Conservation (phyloP, 163 green algal species). For the Chlorella variabilis region DNA sequence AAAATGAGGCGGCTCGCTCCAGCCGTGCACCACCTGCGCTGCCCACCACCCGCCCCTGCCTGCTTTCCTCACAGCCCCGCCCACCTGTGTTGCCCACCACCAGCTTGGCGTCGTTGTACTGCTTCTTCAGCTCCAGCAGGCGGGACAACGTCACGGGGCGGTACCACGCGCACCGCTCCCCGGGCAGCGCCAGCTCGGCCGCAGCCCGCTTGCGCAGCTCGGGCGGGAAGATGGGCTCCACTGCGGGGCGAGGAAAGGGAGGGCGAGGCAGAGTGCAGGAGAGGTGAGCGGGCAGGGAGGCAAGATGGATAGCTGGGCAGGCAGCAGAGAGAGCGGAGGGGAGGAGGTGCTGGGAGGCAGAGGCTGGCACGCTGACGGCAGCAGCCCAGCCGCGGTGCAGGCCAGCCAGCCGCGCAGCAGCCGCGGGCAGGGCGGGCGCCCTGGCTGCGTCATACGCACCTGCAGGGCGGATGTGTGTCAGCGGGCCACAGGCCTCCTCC, state of each 20-base stretch:
- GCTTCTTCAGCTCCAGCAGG: constrained; percentile 82
- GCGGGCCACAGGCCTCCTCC: constrained; percentile 6
- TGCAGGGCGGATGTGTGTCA: constrained; percentile 19
- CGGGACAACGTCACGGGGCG: constrained; percentile 77
- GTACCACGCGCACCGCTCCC: constrained; percentile 53
- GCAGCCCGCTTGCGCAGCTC: constrained; percentile 81
- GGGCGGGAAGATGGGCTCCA: constrained; percentile 94
- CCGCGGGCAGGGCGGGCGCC: no score
- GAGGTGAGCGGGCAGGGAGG: neutral
- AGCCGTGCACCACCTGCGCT: no score
- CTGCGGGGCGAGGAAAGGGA: neutral
- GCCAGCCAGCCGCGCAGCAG: no score
- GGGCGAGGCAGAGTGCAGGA: no score
- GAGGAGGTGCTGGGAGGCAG: neutral
- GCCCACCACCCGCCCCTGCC: no score
- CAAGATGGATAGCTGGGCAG: no score
- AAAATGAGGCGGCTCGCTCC: no score
- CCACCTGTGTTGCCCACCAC: constrained; percentile 89
- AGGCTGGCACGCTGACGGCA: no score
- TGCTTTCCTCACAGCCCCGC: neutral
- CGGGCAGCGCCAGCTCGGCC: constrained; percentile 62
- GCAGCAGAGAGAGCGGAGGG: no score
- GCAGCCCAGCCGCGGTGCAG: no score
- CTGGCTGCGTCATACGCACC: constrained; percentile 12
- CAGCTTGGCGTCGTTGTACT: constrained; percentile 77